These are phyloP conservation scores for Rhizopogon vinicolor DNA, from an alignment of 768 basidiomycete genomes.

Conservation along the genomic window DNA sequence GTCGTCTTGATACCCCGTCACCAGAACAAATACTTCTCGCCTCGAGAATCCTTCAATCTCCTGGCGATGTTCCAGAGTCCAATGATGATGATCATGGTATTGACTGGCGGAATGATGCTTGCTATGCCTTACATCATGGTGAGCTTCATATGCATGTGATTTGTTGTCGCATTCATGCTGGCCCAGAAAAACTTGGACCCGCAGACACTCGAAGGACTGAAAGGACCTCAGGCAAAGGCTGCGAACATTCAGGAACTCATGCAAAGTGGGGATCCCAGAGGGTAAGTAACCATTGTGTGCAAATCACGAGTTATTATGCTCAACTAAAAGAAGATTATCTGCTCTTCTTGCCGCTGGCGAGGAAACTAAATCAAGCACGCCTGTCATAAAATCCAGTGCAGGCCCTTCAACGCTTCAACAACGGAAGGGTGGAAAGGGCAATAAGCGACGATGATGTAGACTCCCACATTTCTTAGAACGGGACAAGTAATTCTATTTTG, in stretches of 20 bases:
- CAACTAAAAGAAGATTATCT: constrained; percentile 32
- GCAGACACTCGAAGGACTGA: constrained; percentile 59
- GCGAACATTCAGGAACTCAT: constrained; percentile 51
- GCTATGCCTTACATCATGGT: constrained; percentile 78
- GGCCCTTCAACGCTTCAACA: constrained; percentile 19
- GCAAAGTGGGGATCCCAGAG: constrained; percentile 54
- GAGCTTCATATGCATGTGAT: constrained; percentile 5
- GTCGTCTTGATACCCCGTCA: constrained; percentile 50
- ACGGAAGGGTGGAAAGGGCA: constrained; percentile 32
- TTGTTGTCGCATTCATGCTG: constrained; percentile 4
- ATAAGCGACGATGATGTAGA: constrained; percentile 25
- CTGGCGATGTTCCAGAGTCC: constrained; percentile 76
- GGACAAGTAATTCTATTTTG: constrained; percentile 2
- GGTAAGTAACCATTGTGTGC: constrained; percentile 33
- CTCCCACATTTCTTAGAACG: constrained; percentile 7
- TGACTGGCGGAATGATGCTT: constrained; percentile 62
- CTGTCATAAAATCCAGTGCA: constrained; percentile 7
- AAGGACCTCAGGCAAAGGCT: constrained; percentile 55
- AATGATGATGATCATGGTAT: constrained; percentile 78
- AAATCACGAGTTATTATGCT: constrained; percentile 1
- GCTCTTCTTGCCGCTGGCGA: constrained; percentile 38
- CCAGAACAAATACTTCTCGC: constrained; percentile 61
- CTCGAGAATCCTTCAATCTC: constrained; percentile 69
- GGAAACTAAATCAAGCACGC: constrained; percentile 23
- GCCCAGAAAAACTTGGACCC: constrained; percentile 74